These are phyloP conservation scores for Colletotrichum liaoningense DNA, from an alignment of 2,329 filamentous ascomycete species.

Conservation along the genomic window DNA sequence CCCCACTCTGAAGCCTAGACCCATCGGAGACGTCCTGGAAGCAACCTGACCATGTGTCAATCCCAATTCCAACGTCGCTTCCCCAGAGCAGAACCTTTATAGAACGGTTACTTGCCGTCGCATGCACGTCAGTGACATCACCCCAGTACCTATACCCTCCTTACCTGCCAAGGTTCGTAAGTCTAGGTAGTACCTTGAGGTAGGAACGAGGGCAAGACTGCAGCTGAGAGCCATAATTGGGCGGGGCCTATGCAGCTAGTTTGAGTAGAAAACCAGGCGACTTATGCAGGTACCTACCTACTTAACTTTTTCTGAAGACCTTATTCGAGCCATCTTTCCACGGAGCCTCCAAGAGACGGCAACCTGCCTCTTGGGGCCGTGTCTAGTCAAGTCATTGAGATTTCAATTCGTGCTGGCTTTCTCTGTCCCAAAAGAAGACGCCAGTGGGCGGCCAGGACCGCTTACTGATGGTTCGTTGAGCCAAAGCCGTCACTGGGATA, in stretches of 20 bases:
- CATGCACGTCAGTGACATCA: neutral
- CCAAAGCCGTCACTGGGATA: too few relatives aligned
- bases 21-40: neutral
- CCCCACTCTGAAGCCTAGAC: conserved; percentile 10
- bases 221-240: neutral
- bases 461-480: too few relatives aligned
- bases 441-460: too few relatives aligned
- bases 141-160: neutral
- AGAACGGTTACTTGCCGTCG: neutral
- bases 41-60: conserved; percentile 1
- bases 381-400: too few relatives aligned
- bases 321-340: too few relatives aligned
- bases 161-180: neutral
- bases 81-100: neutral
- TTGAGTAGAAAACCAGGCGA: neutral
- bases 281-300: neutral
- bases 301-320: too few relatives aligned
- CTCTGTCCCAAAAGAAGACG: too few relatives aligned
- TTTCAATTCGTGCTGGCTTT: too few relatives aligned
- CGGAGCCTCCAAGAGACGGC: too few relatives aligned
- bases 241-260: neutral
- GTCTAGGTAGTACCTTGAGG: neutral
- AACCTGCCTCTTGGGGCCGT: too few relatives aligned
- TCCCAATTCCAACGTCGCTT: conserved; percentile 1
- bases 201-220: neutral